Evolutionary conservation across 2,329 filamentous ascomycete genomes (phyloP).

Genomic region (Penicillium sp.): DNA sequence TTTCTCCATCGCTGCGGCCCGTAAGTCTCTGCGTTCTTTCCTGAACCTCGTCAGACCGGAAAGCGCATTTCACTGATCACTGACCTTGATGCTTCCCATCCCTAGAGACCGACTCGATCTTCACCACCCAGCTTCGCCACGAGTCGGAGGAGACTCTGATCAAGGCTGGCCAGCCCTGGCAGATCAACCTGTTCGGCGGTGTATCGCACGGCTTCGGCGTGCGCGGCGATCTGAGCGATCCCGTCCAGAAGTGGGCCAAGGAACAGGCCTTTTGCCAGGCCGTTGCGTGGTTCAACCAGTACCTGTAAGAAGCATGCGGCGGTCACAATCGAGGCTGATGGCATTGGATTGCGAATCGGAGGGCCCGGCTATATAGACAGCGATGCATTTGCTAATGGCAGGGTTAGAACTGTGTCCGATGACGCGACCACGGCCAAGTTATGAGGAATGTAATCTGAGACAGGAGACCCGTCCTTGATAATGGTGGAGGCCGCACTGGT

Average conservation of each 20-base stretch:
- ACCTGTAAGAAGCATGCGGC: constrained; percentile 40
- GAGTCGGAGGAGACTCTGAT: constrained; percentile 62
- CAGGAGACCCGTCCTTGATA: neutral
- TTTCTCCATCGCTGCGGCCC: constrained; percentile 61
- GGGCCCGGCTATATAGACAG: neutral
- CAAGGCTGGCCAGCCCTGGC: constrained; percentile 61
- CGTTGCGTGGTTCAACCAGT: constrained; percentile 70
- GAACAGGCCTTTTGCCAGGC: constrained; percentile 79
- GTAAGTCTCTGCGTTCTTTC: too few species aligned
- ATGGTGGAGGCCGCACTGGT: neutral
- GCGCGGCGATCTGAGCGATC: constrained; percentile 60
- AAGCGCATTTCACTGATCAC: too few species aligned
- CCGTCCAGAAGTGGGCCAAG: constrained; percentile 65
- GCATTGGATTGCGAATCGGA: constrained; percentile 1
- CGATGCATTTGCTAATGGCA: constrained; percentile 1
- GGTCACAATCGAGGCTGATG: neutral
- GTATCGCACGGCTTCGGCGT: constrained; percentile 74
- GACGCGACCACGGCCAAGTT: constrained; percentile 8
- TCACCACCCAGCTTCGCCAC: constrained; percentile 62
- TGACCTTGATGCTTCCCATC: too few species aligned
- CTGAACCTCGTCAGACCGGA: too few species aligned
- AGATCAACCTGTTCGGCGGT: constrained; percentile 72
- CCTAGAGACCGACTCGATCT: constrained; percentile 63
- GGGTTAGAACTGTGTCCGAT: neutral
- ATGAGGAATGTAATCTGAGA: constrained; percentile 18